Conservation (phyloP, 148 eudicot species). For the Rhododendron griersonianum region DNA sequence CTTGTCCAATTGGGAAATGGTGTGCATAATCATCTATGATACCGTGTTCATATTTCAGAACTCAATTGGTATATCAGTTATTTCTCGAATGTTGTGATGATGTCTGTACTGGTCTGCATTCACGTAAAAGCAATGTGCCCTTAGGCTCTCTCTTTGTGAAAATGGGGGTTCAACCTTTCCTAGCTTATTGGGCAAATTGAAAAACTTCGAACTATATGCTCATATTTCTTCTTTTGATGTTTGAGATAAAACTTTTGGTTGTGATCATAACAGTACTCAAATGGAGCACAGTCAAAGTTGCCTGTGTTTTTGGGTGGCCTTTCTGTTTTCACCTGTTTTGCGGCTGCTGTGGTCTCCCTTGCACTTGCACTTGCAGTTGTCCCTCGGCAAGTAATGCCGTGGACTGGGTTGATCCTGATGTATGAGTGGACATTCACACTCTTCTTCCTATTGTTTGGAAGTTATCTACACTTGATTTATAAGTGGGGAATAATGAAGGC, state of each 20-base stretch:
- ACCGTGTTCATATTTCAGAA: neutral
- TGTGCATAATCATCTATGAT: neutral
- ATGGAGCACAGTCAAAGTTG: slow-evolving; percentile 58
- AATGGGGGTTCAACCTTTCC: neutral
- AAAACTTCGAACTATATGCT: neutral
- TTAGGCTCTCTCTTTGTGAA: neutral
- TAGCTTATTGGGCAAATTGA: neutral
- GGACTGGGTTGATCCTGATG: slow-evolving; percentile 89
- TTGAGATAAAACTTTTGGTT: slow-evolving; percentile 1
- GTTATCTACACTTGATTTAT: slow-evolving; percentile 57
- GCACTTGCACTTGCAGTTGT: slow-evolving; percentile 59
- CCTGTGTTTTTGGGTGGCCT: slow-evolving; percentile 76
- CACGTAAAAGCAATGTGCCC: neutral
- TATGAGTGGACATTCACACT: slow-evolving; percentile 89
- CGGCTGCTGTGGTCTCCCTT: slow-evolving; percentile 57
- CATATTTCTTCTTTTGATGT: neutral
- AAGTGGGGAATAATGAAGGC: slow-evolving; percentile 74
- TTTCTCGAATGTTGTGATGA: neutral
- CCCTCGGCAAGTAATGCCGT: slow-evolving; percentile 91
- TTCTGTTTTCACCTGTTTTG: slow-evolving; percentile 62
- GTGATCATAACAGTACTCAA: slow-evolving; percentile 38
- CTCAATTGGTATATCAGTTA: neutral
- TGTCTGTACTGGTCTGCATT: neutral
- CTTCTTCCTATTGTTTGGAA: slow-evolving; percentile 74
- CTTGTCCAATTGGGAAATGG: neutral